Evolutionary conservation across 306 rosid genomes (phyloP), one percentile per base, ranked within the genome.

Genomic region (Psophocarpus tetragonolobus): DNA sequence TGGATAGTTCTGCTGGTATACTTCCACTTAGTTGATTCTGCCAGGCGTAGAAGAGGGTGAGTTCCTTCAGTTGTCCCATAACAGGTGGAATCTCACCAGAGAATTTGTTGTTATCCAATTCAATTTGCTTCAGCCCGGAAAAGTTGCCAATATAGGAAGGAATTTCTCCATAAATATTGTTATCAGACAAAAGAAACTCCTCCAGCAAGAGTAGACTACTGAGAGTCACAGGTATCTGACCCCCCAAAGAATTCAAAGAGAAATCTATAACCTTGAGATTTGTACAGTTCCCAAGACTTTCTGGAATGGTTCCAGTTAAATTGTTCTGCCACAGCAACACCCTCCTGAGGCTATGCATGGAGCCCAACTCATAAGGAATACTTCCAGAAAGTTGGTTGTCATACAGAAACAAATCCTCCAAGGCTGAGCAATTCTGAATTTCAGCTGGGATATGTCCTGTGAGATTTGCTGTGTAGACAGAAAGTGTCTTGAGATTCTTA

Each of bases 291-390:
- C 97, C 98, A 0, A 94, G 84, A 80, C 82, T 74, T 17, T 80
- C 89, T 17, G 98, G 96, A 78, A 92, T 73, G 73, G 67, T 75
- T 26, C 95, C 97, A 8, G 84, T 85, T 20, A 94, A 83, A 80
- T 89, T 90, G 90, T 94, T 94, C 86, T 84, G 89, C 98, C 98
- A 94, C 33, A 94, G 68, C 74, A 94, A 72, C 27, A 94, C 90
- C 80, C 86, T 90, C 65, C 50, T 83, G 33, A 94, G 90, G 69
- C 78, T 92, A 70, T 89, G 86, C 88, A 92, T 68, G 32, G 41
- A 77, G 21, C 98, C 91, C 68, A 94, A 51, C 65, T 90, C 92
- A 15, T 62, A 78, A 47, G 96, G 98, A 80, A 94, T 84, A 27
- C 56, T 81, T 48, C 98, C 98, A 33, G 92, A 87, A 76, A 94